phyloP scores from a whole-genome alignment of 129 eudicot genomes.

The Erigeron canadensis region DNA sequence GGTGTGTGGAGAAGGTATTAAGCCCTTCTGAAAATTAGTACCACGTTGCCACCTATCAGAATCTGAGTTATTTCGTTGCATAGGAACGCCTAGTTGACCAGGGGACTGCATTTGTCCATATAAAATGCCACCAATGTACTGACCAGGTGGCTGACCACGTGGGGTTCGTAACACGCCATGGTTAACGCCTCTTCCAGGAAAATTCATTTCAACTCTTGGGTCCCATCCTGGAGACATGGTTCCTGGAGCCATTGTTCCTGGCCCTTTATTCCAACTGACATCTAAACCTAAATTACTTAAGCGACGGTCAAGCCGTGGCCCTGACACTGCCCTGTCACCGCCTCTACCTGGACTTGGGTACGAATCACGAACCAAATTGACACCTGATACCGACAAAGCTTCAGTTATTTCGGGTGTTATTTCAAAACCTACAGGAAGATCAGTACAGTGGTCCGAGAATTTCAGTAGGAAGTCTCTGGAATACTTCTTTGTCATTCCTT shows the following conservation, averaged over 20 bases:
- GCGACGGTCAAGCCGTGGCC: conserved; percentile 57
- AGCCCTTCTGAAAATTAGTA: conserved; percentile 57
- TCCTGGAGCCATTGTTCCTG: conserved; percentile 57
- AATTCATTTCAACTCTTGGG: conserved; percentile 45
- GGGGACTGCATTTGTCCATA: conserved; percentile 69
- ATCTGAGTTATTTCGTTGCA: conserved; percentile 62
- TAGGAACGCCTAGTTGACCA: conserved; percentile 44
- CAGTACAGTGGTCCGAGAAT: conserved; percentile 60
- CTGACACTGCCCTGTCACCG: conserved; percentile 45
- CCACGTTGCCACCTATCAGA: conserved; percentile 90
- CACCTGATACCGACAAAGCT: conserved; percentile 31
- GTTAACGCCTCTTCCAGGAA: conserved; percentile 45
- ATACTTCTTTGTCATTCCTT: conserved; percentile 56
- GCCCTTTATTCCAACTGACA: conserved; percentile 62
- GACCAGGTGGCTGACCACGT: conserved; percentile 50
- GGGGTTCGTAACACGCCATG: conserved; percentile 77
- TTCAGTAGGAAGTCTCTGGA: conserved; percentile 92
- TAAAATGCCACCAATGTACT: conserved; percentile 60
- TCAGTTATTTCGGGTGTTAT: conserved; percentile 46
- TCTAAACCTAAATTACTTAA: conserved; percentile 52
- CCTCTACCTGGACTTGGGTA: conserved; percentile 65
- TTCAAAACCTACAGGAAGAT: conserved; percentile 70
- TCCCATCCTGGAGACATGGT: conserved; percentile 55
- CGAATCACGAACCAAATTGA: conserved; percentile 44
- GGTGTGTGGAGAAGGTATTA: conserved; percentile 80